Conservation (phyloP, 176 grass and related monocot genomes). For the Carex kokanica region DNA sequence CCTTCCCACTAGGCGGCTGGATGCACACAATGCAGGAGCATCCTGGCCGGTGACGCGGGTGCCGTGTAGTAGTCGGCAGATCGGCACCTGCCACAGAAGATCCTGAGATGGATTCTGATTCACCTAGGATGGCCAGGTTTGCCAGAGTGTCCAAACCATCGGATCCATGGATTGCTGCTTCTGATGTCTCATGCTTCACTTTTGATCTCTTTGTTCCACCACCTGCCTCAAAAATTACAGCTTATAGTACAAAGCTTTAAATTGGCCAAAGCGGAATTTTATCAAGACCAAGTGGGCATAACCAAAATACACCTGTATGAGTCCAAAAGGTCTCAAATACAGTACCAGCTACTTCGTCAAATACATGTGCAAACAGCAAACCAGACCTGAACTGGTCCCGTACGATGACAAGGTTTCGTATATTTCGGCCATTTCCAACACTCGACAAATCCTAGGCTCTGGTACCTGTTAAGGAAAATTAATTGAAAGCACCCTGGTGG, state of each 20-base stretch:
- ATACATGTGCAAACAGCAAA: neutral
- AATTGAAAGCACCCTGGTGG: neutral
- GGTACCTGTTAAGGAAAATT: neutral
- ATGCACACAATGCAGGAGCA: slow-evolving; percentile 99
- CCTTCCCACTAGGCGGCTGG: slow-evolving; percentile 99
- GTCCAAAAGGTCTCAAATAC: neutral
- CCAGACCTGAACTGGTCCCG: neutral
- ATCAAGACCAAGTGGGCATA: neutral
- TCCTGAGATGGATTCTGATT: slow-evolving; percentile 57
- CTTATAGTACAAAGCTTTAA: slow-evolving; percentile 10
- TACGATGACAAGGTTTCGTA: neutral
- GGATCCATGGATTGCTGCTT: slow-evolving; percentile 53
- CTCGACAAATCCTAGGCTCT: neutral
- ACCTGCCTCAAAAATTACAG: slow-evolving; percentile 35
- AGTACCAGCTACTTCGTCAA: neutral
- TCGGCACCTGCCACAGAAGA: slow-evolving; percentile 25
- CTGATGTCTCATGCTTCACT: slow-evolving; percentile 46
- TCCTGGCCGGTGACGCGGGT: slow-evolving; percentile 84
- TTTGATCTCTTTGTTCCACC: slow-evolving; percentile 53
- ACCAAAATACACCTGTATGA: neutral
- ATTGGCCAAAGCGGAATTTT: neutral
- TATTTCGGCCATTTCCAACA: neutral
- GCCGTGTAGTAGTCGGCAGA: slow-evolving; percentile 81
- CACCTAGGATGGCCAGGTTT: slow-evolving; percentile 91
- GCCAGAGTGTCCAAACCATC: slow-evolving; percentile 89